Evolutionary conservation across 306 rosid genomes (phyloP), one percentile per base, ranked within the genome.

Genomic region (Gastrolobium bilobum): DNA sequence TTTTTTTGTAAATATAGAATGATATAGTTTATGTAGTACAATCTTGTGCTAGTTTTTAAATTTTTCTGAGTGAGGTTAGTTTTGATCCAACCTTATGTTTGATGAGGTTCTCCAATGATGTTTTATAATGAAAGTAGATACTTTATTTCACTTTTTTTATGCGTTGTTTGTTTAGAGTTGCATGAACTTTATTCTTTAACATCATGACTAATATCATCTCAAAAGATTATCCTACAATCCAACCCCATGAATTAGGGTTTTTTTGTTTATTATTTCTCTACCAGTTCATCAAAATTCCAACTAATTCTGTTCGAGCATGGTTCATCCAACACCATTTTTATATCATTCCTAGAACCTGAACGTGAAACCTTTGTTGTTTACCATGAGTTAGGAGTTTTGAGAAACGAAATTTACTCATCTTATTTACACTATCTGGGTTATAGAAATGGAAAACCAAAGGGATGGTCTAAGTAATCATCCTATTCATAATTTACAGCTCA

Each of bases 91-190:
- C 7, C 30, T 11, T 46, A 10, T 30, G 51, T 14, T 44, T 44
- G 3, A 29, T 10, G 58, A 47, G 43, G 31, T 68, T 67, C 14
- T 5, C 71, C 29, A 11, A 10, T 67, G 26, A 44, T 67, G 68
- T 37, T 62, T 13, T 20, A 20, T 20, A 20, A 20, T 20, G 26
- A 20, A 20, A 20, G 26, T 20, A 6, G 13, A 62, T 62, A 29
- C 5, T 43, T 31, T 0, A 10, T 31, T 11, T 5, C 5, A 33
- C 1, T 10, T 26, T 10, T 29, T 43, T 66, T 1, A 1, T 26
- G 26, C 13, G 5, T 68, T 6, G 13, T 68, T 68, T 68, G 30
- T 31, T 68, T 72, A 30, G 42, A 40, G 42, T 54, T 72, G 77
- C 31, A 40, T 54, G 77, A 71, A 13, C 37, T 9, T 14, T 14